A percentile compares a stretch with the other conserved stretches of the same genome.
phyloP scores from a whole-genome alignment of 495 filamentous ascomycete genomes.

The Neurospora discreta region DNA sequence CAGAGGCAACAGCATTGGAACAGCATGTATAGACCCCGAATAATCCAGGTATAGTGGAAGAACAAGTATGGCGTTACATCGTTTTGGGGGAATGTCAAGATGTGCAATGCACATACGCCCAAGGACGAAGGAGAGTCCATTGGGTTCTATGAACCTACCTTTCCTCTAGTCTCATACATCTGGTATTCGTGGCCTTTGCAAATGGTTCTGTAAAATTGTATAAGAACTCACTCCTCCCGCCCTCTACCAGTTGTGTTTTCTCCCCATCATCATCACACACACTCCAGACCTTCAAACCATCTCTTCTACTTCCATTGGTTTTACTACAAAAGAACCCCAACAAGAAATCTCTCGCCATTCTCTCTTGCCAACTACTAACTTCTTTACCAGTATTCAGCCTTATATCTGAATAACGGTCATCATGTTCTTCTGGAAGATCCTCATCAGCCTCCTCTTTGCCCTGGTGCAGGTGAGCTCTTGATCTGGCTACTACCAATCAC shows the following conservation, averaged over 20 bases:
- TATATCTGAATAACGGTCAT: not conserved
- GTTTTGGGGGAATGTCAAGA: not conserved
- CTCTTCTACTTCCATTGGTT: too few species aligned
- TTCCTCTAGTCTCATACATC: not conserved
- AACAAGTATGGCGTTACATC: not conserved
- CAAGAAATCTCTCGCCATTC: not conserved
- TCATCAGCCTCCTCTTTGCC: not conserved
- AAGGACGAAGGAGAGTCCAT: not conserved
- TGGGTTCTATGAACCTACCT: not conserved
- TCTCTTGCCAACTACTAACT: not conserved
- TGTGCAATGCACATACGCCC: not conserved
- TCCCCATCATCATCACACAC: not conserved
- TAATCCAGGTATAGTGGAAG: not conserved
- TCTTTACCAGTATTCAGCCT: not conserved
- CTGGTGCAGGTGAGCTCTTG: not conserved
- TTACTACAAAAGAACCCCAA: not conserved
- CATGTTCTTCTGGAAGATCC: not conserved
- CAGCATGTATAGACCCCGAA: not conserved
- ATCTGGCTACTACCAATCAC: not conserved
- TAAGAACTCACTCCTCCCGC: not conserved
- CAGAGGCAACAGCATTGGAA: too few species aligned
- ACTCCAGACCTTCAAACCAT: not conserved
- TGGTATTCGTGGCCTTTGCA: not conserved
- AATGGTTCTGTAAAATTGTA: not conserved
- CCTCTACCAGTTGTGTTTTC: not conserved